Percentiles rank a stretch among this genome's conserved stretches.
Conservation (phyloP, 2,329 filamentous ascomycete species). For the Aspergillus piperis region DNA sequence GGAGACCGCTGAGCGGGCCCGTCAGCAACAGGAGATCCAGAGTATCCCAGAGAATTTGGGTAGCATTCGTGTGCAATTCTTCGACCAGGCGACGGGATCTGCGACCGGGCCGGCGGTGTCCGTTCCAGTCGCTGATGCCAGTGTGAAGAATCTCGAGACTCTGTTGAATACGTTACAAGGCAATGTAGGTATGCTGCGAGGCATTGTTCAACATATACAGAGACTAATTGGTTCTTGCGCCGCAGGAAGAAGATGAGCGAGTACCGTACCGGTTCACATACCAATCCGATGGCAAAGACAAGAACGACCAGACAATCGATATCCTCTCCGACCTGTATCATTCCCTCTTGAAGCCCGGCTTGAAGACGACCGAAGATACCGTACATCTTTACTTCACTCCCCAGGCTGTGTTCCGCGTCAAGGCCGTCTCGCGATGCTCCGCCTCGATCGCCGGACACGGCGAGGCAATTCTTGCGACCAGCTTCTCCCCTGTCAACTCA, state of each 20-base stretch:
- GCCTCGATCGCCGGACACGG: slow-evolving; percentile 88
- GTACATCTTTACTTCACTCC: slow-evolving; percentile 69
- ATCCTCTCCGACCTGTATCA: slow-evolving; percentile 53
- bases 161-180: slow-evolving; percentile 82
- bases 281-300: slow-evolving; percentile 41
- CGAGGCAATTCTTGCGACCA: slow-evolving; percentile 80
- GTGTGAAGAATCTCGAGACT: slow-evolving; percentile 84
- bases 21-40: slow-evolving; percentile 73
- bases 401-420: slow-evolving; percentile 91
- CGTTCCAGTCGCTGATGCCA: slow-evolving; percentile 80
- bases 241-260: slow-evolving; percentile 59
- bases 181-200: slow-evolving; percentile 55
- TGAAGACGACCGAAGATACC: slow-evolving; percentile 62
- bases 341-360: slow-evolving; percentile 51
- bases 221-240: neutral
- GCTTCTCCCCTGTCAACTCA: slow-evolving; percentile 80
- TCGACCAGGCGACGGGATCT: slow-evolving; percentile 72
- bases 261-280: slow-evolving; percentile 69
- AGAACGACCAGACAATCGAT: slow-evolving; percentile 44
- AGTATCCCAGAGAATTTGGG: slow-evolving; percentile 67
- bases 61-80: slow-evolving; percentile 82
- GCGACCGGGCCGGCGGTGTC: slow-evolving; percentile 70
- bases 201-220: slow-evolving; percentile 5
- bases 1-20: slow-evolving; percentile 69
- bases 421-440: slow-evolving; percentile 85